Evolutionary conservation across 495 filamentous ascomycete genomes (phyloP).

Genomic region (Penicillium turbatum): DNA sequence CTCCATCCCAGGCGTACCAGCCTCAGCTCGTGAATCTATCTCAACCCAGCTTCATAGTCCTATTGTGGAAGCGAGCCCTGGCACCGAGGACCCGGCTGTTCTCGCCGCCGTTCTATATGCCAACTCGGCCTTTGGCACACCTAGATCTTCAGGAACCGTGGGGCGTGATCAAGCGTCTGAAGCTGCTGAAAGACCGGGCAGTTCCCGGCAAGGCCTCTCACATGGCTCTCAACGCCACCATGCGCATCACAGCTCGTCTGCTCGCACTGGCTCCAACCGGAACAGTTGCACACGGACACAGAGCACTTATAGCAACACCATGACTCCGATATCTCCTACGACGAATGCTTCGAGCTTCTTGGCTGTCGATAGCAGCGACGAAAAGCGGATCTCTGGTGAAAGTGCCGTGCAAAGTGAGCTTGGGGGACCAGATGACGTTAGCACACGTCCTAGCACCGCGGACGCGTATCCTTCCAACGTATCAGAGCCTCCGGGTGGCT

Average conservation of each 20-base stretch:
- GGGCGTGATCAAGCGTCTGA: constrained; percentile 21
- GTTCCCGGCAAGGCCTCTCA: constrained; percentile 28
- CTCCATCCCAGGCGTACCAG: constrained; percentile 23
- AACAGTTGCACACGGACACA: constrained; percentile 45
- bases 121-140: constrained; percentile 14
- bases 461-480: constrained; percentile 18
- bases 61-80: constrained; percentile 12
- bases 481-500: constrained; percentile 19
- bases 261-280: constrained; percentile 36
- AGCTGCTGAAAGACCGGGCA: constrained; percentile 27
- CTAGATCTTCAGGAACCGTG: constrained; percentile 2
- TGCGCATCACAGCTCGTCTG: constrained; percentile 38
- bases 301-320: constrained; percentile 43
- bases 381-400: constrained; percentile 33
- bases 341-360: constrained; percentile 52
- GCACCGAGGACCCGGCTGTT: constrained; percentile 28
- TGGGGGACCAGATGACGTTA: constrained; percentile 22
- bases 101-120: constrained; percentile 33
- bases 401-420: constrained; percentile 30
- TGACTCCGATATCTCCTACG: constrained; percentile 44
- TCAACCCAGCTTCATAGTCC: constrained; percentile 17
- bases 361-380: constrained; percentile 46
- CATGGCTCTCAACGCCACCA: constrained; percentile 28
- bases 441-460: constrained; percentile 32
- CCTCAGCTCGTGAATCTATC: constrained; percentile 13